phyloP scores from a whole-genome alignment of 2,329 filamentous ascomycete species.

The Ophiostoma sp. region DNA sequence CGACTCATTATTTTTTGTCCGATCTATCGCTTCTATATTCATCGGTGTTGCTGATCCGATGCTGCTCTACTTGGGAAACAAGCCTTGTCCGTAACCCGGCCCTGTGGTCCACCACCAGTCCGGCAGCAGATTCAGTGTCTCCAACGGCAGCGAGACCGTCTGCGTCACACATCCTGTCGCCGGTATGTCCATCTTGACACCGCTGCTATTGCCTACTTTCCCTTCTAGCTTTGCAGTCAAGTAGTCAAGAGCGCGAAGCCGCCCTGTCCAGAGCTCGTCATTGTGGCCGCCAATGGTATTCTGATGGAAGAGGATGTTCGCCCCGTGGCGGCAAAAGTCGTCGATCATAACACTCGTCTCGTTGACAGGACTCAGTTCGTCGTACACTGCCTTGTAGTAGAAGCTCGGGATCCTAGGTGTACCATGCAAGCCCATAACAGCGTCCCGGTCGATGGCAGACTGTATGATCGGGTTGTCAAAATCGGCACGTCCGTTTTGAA shows the following conservation, averaged over 20 bases:
- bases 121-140: not conserved
- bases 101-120: slow-evolving; percentile 1
- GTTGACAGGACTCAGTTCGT: not conserved
- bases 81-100: not conserved
- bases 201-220: not conserved
- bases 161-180: not conserved
- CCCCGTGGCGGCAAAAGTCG: not conserved
- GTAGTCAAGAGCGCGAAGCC: not conserved
- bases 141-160: not conserved
- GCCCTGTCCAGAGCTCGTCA: not conserved
- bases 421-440: not conserved
- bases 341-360: not conserved
- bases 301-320: not conserved
- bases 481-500: slow-evolving; percentile 32
- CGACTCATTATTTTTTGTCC: too few species aligned
- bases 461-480: not conserved
- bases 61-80: not conserved
- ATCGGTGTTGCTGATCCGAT: too few species aligned
- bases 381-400: not conserved
- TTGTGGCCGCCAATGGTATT: not conserved
- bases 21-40: too few species aligned
- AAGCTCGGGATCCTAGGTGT: not conserved
- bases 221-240: not conserved
- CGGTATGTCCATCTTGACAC: not conserved
- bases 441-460: not conserved